Percentiles rank a stretch among this genome's conserved stretches.
phyloP scores from a whole-genome alignment of 441 rosid genomes.

The Euphorbia corollata region DNA sequence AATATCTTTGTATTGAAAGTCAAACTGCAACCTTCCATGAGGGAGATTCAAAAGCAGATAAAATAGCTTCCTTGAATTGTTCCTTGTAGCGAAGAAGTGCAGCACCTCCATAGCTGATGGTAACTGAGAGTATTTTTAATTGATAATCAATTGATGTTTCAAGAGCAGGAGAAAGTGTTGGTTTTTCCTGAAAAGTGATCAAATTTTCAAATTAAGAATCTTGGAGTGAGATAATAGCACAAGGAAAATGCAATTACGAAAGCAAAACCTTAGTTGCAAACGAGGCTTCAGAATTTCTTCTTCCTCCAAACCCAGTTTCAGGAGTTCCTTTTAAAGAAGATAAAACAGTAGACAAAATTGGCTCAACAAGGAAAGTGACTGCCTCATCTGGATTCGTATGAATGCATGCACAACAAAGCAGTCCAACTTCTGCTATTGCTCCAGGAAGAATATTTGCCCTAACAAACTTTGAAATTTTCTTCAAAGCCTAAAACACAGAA shows the following conservation, averaged over 20 bases:
- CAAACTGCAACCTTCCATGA: constrained; percentile 82
- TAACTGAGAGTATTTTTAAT: constrained; percentile 77
- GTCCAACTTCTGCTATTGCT: constrained; percentile 98
- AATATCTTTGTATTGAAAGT: constrained; percentile 16
- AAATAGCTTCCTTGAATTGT: constrained; percentile 67
- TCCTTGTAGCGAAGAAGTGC: constrained; percentile 72
- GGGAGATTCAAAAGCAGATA: constrained; percentile 85
- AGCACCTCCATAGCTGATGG: constrained; percentile 86
- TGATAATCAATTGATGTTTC: constrained; percentile 94
- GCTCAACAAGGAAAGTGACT: constrained; percentile 74
- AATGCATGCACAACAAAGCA: constrained; percentile 98
- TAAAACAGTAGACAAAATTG: constrained; percentile 65
- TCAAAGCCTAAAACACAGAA: constrained; percentile 64
- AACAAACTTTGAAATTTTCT: constrained; percentile 93
- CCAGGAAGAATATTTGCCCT: constrained; percentile 95
- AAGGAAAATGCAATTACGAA: constrained; percentile 23
- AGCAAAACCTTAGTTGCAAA: constrained; percentile 60
- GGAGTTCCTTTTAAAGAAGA: constrained; percentile 92
- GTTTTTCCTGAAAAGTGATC: constrained; percentile 51
- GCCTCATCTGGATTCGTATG: constrained; percentile 96
- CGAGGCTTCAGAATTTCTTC: constrained; percentile 42
- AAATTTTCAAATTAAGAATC: constrained; percentile 22
- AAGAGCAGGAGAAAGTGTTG: constrained; percentile 88
- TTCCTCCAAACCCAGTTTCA: constrained; percentile 87
- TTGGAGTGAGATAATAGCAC: constrained; percentile 16